A percentile compares a stretch with the other conserved stretches of the same genome.
Conservation (phyloP, 2,329 filamentous ascomycete species). For the Penicillium expansum region DNA sequence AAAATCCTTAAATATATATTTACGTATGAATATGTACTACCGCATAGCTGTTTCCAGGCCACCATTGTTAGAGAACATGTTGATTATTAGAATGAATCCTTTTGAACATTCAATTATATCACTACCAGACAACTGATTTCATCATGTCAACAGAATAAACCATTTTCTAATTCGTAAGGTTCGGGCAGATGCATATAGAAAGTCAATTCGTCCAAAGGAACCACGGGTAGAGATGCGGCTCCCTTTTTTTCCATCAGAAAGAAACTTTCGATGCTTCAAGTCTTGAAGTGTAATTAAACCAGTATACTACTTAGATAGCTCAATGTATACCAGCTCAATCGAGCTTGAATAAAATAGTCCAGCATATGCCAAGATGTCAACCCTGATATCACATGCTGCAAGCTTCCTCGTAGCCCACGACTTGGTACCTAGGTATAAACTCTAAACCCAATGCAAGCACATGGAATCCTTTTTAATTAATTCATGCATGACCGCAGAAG, state of each 20-base stretch:
- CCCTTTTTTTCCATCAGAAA: neutral
- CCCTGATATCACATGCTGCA: neutral
- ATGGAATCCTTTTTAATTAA: neutral
- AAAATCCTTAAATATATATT: neutral
- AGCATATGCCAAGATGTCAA: too few species aligned
- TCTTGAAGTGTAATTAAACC: neutral
- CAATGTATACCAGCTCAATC: neutral
- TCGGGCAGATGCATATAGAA: neutral
- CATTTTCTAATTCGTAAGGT: neutral
- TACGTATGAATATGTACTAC: neutral
- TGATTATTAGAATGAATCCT: neutral
- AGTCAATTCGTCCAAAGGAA: neutral
- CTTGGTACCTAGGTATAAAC: neutral
- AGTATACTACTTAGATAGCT: too few species aligned
- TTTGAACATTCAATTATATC: neutral
- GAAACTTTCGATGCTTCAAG: too few species aligned
- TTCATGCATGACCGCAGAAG: neutral
- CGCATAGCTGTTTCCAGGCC: too few species aligned
- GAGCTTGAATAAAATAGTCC: neutral
- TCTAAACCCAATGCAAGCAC: neutral
- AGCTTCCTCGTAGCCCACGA: neutral
- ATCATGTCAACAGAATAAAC: neutral
- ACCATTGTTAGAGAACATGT: too few species aligned
- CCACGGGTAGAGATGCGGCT: neutral
- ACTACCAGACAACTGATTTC: too few species aligned